Percentiles rank a stretch among this genome's conserved stretches.
Evolutionary conservation across 2,329 filamentous ascomycete species (phyloP).

Genomic region (Colletotrichum orchidophilum): DNA sequence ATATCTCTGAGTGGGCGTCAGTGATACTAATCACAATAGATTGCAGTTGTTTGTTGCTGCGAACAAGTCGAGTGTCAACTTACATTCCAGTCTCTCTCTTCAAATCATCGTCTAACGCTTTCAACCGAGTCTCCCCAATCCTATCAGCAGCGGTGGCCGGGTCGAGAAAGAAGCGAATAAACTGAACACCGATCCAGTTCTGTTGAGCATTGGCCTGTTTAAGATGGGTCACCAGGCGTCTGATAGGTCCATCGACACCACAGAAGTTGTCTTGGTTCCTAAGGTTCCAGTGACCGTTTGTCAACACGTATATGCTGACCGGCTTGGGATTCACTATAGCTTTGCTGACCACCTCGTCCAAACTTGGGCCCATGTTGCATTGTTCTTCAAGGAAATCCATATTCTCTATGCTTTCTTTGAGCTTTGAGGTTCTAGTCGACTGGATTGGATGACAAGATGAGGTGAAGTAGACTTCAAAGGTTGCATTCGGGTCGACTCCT

Average conservation of each 20-base stretch:
- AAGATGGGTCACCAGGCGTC: neutral
- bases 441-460: neutral
- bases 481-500: neutral
- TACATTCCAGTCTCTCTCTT: neutral
- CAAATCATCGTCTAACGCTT: neutral
- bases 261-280: neutral
- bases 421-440: neutral
- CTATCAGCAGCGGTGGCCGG: neutral
- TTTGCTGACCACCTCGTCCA: neutral
- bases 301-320: neutral
- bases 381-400: neutral
- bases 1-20: neutral
- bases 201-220: neutral
- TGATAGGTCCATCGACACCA: neutral
- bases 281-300: constrained; percentile 9
- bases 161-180: neutral
- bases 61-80: neutral
- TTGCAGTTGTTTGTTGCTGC: too few species aligned
- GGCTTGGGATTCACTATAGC: neutral
- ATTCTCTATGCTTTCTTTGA: neutral
- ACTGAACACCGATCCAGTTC: constrained; percentile 2
- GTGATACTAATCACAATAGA: too few species aligned
- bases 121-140: neutral
- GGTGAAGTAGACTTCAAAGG: neutral
- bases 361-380: neutral